Evolutionary conservation across 305 asterid species (phyloP), one percentile per base, ranked within the genome.

Genomic region (Fraxinus dipetala): DNA sequence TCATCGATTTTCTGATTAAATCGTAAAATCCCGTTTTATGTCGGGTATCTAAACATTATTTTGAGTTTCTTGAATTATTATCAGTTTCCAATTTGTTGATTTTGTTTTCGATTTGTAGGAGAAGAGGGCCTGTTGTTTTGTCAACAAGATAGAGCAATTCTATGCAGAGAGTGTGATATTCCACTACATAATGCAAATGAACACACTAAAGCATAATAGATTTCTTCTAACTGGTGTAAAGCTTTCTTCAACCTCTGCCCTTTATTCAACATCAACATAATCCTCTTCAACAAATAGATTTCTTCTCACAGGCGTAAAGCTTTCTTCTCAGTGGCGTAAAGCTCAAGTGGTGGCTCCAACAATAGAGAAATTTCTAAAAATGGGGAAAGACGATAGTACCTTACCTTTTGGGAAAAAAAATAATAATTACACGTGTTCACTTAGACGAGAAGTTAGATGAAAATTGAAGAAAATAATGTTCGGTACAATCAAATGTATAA

Each of bases 141-240:
- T 81, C 96, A 91, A 83, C 91, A 94, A 79, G 99, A 95, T 82
- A 88, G 99, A 67, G 98, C 98, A 76, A 89, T 95, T 59, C 78
- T 95, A 20, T 94, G 99, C 80, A 87, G 88, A 79, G 97, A 91
- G 31, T 95, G 99, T 76, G 99, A 95, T 82, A 36, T 75, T 28
- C 78, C 94, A 4, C 90, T 94, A 56, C 99, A 95, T 85, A 91
- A 87, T 80, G 91, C 92, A 6, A 95, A 94, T 67, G 86, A 86
- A 65, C 95, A 85, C 77, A 95, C 99, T 85, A 35, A 93, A 90
- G 34, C 98, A 95, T 84, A 83, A 87, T 2, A 91, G 99, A 65
- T 94, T 90, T 85, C 95, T 95, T 40, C 90, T 93, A 2, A 91
- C 97, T 0, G 99, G 97, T 10, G 87, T 91, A 11, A 89, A 87